A percentile compares a stretch with the other conserved stretches of the same genome.
phyloP scores from a whole-genome alignment of 768 basidiomycete genomes.

The Mycena leptocephala region DNA sequence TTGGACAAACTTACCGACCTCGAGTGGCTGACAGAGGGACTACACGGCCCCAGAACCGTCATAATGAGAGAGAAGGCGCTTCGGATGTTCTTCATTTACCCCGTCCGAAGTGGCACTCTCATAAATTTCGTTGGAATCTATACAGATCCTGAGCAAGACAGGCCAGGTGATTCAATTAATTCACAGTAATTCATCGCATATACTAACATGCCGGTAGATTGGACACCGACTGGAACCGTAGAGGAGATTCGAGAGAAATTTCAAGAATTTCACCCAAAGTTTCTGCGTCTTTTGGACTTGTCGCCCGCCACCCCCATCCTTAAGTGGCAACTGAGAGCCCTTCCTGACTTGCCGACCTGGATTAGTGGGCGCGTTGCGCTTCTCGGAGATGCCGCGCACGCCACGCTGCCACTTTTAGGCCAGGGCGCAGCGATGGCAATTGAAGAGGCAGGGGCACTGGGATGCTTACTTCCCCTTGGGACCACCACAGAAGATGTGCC shows the following conservation, averaged over 20 bases:
- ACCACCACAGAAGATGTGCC: slow-evolving; percentile 1
- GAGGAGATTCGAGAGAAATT: background rate
- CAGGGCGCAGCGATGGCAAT: slow-evolving; percentile 45
- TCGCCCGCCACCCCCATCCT: slow-evolving; percentile 1
- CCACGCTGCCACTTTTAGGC: slow-evolving; percentile 40
- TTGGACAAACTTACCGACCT: background rate
- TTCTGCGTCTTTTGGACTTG: slow-evolving; percentile 23
- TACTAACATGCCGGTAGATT: background rate
- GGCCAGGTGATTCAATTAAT: background rate
- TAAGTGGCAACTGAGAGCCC: slow-evolving; percentile 16
- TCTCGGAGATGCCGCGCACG: slow-evolving; percentile 37
- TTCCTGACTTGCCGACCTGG: slow-evolving; percentile 23
- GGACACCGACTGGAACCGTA: background rate
- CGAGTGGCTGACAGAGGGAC: slow-evolving; percentile 13
- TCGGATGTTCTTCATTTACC: slow-evolving; percentile 14
- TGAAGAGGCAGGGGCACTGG: slow-evolving; percentile 37
- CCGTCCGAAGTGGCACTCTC: slow-evolving; percentile 6
- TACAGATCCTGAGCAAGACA: slow-evolving; percentile 6
- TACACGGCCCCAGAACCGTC: background rate
- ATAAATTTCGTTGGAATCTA: slow-evolving; percentile 9
- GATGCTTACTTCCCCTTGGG: slow-evolving; percentile 10
- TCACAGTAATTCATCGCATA: background rate
- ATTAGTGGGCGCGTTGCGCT: slow-evolving; percentile 10
- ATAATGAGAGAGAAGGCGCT: background rate
- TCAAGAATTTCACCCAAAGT: slow-evolving; percentile 7